Conservation (phyloP, 2,329 filamentous ascomycete species). For the Mycogone perniciosa region DNA sequence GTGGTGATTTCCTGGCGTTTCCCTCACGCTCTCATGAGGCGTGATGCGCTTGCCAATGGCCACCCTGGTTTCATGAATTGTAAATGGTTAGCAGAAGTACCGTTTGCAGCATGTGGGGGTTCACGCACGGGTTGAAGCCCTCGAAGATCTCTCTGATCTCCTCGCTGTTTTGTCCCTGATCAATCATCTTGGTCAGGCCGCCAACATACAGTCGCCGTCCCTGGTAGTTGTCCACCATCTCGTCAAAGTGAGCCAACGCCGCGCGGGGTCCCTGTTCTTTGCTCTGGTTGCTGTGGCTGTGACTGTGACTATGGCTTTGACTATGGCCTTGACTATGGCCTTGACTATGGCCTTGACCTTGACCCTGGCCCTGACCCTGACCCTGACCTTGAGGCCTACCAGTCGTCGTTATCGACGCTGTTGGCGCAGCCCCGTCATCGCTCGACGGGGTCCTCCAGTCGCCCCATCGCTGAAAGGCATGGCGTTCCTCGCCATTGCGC, state of each 20-base stretch:
- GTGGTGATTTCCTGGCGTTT: conserved; percentile 50
- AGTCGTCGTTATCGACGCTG: not conserved
- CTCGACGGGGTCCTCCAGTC: conserved; percentile 31
- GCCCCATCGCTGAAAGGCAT: conserved; percentile 37
- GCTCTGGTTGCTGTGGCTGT: not conserved
- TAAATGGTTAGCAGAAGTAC: not conserved
- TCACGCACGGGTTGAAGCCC: conserved; percentile 36
- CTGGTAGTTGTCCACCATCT: conserved; percentile 22
- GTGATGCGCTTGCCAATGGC: conserved; percentile 48
- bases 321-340: not conserved
- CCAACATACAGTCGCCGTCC: conserved; percentile 44
- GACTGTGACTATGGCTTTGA: not conserved
- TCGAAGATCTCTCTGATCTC: conserved; percentile 43
- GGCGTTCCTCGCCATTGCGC: conserved; percentile 17
- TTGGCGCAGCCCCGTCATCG: conserved; percentile 2
- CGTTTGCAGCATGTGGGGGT: conserved; percentile 16
- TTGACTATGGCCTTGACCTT: not conserved
- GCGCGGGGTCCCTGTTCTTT: conserved; percentile 22
- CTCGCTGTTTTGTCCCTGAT: conserved; percentile 39
- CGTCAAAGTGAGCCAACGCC: conserved; percentile 27
- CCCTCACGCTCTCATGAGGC: conserved; percentile 48
- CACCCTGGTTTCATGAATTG: conserved; percentile 11
- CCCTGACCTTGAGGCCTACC: not conserved
- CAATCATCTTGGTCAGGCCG: conserved; percentile 42
- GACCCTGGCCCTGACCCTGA: not conserved